Conservation (phyloP, 2,329 filamentous ascomycete genomes). For the Aspergillus pseudotamarii region DNA sequence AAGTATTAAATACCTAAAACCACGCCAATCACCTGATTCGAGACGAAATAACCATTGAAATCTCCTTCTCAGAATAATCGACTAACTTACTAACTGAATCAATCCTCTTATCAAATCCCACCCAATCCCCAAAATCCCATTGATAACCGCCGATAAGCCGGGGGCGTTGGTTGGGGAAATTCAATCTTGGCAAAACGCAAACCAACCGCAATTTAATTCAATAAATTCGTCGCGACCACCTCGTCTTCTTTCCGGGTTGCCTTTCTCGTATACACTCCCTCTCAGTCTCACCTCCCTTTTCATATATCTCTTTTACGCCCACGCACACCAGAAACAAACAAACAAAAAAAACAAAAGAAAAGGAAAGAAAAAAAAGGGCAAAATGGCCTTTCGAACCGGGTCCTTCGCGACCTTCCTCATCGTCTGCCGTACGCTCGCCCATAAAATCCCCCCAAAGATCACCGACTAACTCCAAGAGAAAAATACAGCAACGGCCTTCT, state of each 20-base stretch:
- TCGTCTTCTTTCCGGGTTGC: background rate
- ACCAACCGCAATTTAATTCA: no score
- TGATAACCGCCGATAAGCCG: background rate
- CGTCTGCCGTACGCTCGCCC: conserved; percentile 71
- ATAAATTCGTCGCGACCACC: background rate
- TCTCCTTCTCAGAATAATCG: no score
- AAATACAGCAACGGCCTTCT: conserved; percentile 80
- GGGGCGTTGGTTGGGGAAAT: background rate
- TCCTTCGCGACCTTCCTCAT: conserved; percentile 98
- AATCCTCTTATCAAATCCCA: no score
- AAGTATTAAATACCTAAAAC: no score
- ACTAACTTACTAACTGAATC: no score
- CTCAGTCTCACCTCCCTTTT: background rate
- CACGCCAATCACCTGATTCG: no score
- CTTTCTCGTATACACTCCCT: no score
- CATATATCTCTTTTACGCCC: no score
- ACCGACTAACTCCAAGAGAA: conserved; percentile 11
- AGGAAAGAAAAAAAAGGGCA: background rate
- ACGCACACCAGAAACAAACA: background rate
- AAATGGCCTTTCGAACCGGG: conserved; percentile 46
- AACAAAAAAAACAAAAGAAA: background rate
- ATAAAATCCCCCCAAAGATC: background rate
- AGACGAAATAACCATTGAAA: no score
- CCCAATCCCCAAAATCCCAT: no score
- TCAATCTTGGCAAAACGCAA: background rate